Conservation (phyloP, 176 grass and related monocot species). For the Luzula sylvatica region DNA sequence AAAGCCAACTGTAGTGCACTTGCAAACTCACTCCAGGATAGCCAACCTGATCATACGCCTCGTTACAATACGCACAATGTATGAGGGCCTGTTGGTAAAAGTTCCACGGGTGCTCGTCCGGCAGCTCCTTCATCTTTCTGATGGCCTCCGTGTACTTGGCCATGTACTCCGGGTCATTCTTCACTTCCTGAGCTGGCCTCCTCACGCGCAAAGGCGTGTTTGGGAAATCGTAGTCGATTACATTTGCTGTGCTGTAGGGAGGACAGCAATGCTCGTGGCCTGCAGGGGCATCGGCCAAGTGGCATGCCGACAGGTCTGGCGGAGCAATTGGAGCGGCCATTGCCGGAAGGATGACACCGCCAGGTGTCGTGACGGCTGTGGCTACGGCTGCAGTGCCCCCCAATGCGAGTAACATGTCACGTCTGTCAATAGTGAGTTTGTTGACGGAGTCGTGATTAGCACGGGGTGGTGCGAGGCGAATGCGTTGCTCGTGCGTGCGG, state of each 20-base stretch:
- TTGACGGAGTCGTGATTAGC: neutral
- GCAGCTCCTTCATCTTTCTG: constrained; percentile 36
- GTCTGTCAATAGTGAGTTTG: constrained; percentile 12
- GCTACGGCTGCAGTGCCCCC: constrained; percentile 6
- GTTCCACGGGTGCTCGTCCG: constrained; percentile 24
- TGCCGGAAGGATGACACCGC: constrained; percentile 10
- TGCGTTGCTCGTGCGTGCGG: neutral
- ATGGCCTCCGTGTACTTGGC: constrained; percentile 36
- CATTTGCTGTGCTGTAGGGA: neutral
- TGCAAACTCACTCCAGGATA: constrained; percentile 8
- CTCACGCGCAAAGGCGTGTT: constrained; percentile 22
- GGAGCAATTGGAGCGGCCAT: constrained; percentile 9
- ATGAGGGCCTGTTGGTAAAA: constrained; percentile 50
- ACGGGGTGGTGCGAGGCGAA: neutral
- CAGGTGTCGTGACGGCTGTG: neutral
- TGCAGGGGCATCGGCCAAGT: neutral
- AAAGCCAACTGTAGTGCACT: constrained; percentile 54
- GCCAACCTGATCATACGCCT: constrained; percentile 29
- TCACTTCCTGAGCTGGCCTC: constrained; percentile 15
- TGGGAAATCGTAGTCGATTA: constrained; percentile 13
- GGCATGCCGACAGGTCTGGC: constrained; percentile 24
- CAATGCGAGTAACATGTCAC: constrained; percentile 21
- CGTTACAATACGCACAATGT: constrained; percentile 68
- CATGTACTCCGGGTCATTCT: constrained; percentile 30
- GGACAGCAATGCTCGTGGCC: constrained; percentile 4